These are phyloP conservation scores for Pyrrhoderma lamaoense DNA, from an alignment of 1,284 basidiomycete genomes.

Conservation along the genomic window DNA sequence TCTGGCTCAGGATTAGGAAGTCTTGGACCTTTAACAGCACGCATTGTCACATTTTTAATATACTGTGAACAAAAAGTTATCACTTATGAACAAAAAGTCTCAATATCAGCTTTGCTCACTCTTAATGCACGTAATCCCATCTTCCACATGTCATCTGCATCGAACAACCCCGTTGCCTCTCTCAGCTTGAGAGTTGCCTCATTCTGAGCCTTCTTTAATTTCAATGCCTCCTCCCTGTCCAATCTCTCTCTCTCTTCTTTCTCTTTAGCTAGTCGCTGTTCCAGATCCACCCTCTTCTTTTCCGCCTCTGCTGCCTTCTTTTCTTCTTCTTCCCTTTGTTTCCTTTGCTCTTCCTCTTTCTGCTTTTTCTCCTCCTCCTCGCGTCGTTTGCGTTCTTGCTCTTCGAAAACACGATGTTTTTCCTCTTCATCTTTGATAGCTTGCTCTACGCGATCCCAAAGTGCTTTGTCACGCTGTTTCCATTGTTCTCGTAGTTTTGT, in stretches of 20 bases:
- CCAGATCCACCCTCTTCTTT: constrained; percentile 31
- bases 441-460: constrained; percentile 55
- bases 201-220: constrained; percentile 25
- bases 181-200: constrained; percentile 28
- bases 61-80: constrained; percentile 30
- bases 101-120: constrained; percentile 31
- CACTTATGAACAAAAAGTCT: constrained; percentile 4
- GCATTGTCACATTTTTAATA: constrained; percentile 74
- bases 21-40: constrained; percentile 59
- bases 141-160: constrained; percentile 61
- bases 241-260: constrained; percentile 33
- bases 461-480: constrained; percentile 42
- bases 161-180: constrained; percentile 40
- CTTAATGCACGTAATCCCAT: constrained; percentile 53
- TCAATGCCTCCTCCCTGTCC: constrained; percentile 31
- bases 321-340: constrained; percentile 37
- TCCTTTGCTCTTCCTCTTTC: constrained; percentile 40
- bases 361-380: constrained; percentile 45
- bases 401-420: constrained; percentile 43
- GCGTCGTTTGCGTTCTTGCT: constrained; percentile 40
- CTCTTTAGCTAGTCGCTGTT: constrained; percentile 36
- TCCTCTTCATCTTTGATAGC: constrained; percentile 61
- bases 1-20: constrained; percentile 21
- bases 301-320: constrained; percentile 28
- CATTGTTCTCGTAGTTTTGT: constrained; percentile 38